Conservation (phyloP, 306 rosid species). For the Ammopiptanthus mongolicus region DNA sequence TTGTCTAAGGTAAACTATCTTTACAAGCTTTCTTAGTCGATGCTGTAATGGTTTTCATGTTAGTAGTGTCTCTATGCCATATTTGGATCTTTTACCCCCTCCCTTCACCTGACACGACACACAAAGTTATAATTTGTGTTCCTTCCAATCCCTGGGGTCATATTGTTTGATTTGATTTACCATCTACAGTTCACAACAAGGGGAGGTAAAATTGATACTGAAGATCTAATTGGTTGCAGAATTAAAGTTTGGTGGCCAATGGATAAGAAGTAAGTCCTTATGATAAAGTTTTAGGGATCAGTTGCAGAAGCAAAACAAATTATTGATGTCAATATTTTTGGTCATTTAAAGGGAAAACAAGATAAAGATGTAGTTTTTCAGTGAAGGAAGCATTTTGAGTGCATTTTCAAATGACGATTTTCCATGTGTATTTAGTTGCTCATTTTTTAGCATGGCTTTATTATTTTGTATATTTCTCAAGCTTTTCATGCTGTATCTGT, state of each 20-base stretch:
- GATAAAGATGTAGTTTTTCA: neutral
- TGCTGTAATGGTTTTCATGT: neutral
- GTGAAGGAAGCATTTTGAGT: slow-evolving; percentile 7
- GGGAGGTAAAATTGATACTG: slow-evolving; percentile 61
- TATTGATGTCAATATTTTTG: slow-evolving; percentile 11
- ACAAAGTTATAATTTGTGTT: neutral
- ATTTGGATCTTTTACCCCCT: neutral
- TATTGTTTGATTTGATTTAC: slow-evolving; percentile 24
- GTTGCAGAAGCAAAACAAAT: slow-evolving; percentile 19
- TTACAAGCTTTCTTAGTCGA: slow-evolving; percentile 1
- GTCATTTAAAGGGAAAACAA: slow-evolving; percentile 4
- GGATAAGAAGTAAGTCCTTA: slow-evolving; percentile 73
- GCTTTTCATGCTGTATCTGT: neutral
- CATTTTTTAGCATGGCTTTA: neutral
- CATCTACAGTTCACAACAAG: slow-evolving; percentile 51
- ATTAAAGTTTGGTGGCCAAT: slow-evolving; percentile 99
- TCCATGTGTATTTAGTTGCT: neutral
- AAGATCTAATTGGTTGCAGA: slow-evolving; percentile 86
- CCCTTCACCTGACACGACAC: neutral
- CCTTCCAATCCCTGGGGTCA: neutral
- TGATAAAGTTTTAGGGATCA: slow-evolving; percentile 11
- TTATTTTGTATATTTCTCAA: slow-evolving; percentile 8
- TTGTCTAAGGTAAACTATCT: slow-evolving; percentile 60
- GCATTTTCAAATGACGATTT: neutral
- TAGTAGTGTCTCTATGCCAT: neutral